phyloP scores from a whole-genome alignment of 1,284 basidiomycete genomes.

The Cyathus pygmaeus region DNA sequence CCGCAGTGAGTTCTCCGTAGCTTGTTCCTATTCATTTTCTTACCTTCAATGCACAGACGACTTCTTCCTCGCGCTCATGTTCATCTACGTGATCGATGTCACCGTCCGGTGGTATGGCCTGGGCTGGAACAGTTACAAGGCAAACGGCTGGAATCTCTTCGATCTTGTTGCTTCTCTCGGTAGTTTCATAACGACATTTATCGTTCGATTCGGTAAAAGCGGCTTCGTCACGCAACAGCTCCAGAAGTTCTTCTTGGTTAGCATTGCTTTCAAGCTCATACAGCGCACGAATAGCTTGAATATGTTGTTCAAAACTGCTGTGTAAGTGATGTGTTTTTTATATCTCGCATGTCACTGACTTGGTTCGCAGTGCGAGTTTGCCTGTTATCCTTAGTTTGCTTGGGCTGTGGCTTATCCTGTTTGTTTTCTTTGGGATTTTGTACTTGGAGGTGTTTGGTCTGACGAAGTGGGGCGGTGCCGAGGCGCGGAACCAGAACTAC shows the following conservation, averaged over 20 bases:
- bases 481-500: slow-evolving; percentile 84
- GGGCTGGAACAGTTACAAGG: slow-evolving; percentile 85
- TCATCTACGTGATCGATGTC: slow-evolving; percentile 85
- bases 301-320: slow-evolving; percentile 95
- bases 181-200: slow-evolving; percentile 86
- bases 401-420: slow-evolving; percentile 90
- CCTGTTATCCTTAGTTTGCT: slow-evolving; percentile 90
- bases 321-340: slow-evolving; percentile 62
- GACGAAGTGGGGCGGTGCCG: slow-evolving; percentile 86
- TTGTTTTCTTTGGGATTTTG: slow-evolving; percentile 93
- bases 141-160: slow-evolving; percentile 94
- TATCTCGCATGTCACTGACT: slow-evolving; percentile 2
- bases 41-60: slow-evolving; percentile 59
- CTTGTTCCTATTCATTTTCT: background rate
- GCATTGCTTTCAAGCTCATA: slow-evolving; percentile 94
- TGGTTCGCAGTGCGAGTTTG: slow-evolving; percentile 75
- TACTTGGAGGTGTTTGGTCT: slow-evolving; percentile 93
- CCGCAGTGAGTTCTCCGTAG: slow-evolving; percentile 62
- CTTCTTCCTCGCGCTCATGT: slow-evolving; percentile 82
- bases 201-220: slow-evolving; percentile 69
- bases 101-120: slow-evolving; percentile 84
- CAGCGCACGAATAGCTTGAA: slow-evolving; percentile 91
- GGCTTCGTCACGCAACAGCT: slow-evolving; percentile 74
- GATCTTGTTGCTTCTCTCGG: slow-evolving; percentile 88
- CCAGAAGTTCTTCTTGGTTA: slow-evolving; percentile 95